A percentile compares a stretch with the other conserved stretches of the same genome.
These are phyloP conservation scores for Aspergillus cavernicola DNA, from an alignment of 495 filamentous ascomycete genomes.

Conservation along the genomic window DNA sequence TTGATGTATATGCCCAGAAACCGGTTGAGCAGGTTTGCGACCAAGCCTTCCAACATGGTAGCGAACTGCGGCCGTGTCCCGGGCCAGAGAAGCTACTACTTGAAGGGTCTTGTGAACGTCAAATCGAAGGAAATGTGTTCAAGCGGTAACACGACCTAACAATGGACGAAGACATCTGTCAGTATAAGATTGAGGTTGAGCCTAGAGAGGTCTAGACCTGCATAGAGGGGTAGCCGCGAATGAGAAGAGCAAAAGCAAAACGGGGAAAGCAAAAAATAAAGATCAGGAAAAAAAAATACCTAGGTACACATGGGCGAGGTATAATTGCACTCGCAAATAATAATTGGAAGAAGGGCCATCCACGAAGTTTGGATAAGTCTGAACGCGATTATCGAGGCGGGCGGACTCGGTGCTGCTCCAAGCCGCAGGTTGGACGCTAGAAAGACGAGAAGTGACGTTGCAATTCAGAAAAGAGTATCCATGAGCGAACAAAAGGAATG, in stretches of 20 bases:
- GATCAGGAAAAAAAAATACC: conserved; percentile 3
- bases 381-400: conserved; percentile 33
- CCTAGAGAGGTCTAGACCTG: background rate
- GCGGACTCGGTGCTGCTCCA: conserved; percentile 6
- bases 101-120: background rate
- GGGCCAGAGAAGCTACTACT: conserved; percentile 27
- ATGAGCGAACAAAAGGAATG: background rate
- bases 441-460: conserved; percentile 1
- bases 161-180: background rate
- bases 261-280: background rate
- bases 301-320: conserved; percentile 14
- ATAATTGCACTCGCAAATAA: conserved; percentile 20
- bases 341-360: conserved; percentile 29
- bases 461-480: background rate
- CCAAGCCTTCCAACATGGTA: conserved; percentile 64
- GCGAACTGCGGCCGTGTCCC: conserved; percentile 36
- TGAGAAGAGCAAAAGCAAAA: background rate
- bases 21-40: conserved; percentile 92
- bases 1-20: conserved; percentile 99
- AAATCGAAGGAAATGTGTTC: background rate
- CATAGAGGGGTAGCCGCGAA: conserved; percentile 2
- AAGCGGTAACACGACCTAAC: conserved; percentile 3
- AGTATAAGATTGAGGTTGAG: background rate
- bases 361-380: conserved; percentile 21
- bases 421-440: conserved; percentile 5